Evolutionary conservation across 2,329 filamentous ascomycete species (phyloP).

Genomic region (Colletotrichum caudatum): DNA sequence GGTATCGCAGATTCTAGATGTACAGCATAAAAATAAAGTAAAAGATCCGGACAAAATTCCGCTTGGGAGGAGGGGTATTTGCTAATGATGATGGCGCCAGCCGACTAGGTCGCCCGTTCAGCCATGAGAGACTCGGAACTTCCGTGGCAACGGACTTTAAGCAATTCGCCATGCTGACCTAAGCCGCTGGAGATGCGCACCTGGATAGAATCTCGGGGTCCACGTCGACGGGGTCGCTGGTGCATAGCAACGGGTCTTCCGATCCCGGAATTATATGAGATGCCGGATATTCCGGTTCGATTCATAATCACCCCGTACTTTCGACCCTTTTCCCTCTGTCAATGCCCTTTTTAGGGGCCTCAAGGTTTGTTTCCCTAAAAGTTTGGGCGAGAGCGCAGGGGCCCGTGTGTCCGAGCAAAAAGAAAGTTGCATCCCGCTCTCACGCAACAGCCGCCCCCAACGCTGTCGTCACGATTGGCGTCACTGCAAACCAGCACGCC

Average conservation of each 20-base stretch:
- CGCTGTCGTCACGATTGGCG: conserved; percentile 28
- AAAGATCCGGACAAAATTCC: not conserved
- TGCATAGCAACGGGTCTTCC: conserved; percentile 11
- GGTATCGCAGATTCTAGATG: conserved; percentile 24
- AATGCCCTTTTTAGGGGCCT: not conserved
- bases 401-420: conserved; percentile 8
- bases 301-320: not conserved
- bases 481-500: conserved; percentile 15
- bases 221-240: conserved; percentile 13
- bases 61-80: conserved; percentile 15
- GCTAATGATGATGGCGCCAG: conserved; percentile 35
- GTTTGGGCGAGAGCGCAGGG: not conserved
- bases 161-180: conserved; percentile 35
- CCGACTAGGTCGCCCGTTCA: not conserved
- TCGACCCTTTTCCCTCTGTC: not conserved
- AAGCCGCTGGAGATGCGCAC: conserved; percentile 30
- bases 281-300: not conserved
- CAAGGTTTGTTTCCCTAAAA: not conserved
- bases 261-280: conserved; percentile 14
- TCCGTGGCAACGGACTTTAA: conserved; percentile 19
- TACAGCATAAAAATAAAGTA: not conserved
- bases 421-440: conserved; percentile 8
- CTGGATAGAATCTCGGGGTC: conserved; percentile 35
- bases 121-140: conserved; percentile 25
- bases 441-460: conserved; percentile 31